These are phyloP conservation scores for Aspergillus ochraceoroseus DNA, from an alignment of 2,329 filamentous ascomycete species.

Conservation along the genomic window DNA sequence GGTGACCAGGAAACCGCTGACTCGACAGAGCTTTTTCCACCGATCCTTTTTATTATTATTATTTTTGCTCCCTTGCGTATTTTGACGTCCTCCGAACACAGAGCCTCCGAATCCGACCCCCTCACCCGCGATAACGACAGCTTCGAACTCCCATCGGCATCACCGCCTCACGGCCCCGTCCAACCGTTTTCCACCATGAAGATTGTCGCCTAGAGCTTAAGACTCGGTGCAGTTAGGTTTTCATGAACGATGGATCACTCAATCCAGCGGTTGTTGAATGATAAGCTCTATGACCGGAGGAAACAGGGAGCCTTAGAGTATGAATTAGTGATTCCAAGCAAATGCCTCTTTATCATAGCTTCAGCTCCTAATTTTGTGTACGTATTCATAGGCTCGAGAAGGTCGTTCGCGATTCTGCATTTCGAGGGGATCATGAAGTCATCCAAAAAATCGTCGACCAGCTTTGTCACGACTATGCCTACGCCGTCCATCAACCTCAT, in stretches of 20 bases:
- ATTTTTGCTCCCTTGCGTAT: neutral
- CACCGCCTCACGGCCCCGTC: constrained; percentile 18
- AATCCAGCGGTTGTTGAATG: constrained; percentile 86
- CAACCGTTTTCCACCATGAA: constrained; percentile 24
- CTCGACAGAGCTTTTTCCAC: constrained; percentile 10
- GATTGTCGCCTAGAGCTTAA: constrained; percentile 23
- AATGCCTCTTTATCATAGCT: neutral
- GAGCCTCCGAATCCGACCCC: constrained; percentile 1
- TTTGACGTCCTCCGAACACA: too few relatives aligned
- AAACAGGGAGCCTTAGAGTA: constrained; percentile 96
- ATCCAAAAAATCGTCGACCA: constrained; percentile 89
- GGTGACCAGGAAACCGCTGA: constrained; percentile 7
- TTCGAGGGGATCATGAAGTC: constrained; percentile 68
- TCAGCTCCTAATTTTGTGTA: constrained; percentile 10
- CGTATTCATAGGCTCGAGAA: constrained; percentile 67
- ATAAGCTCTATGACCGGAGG: constrained; percentile 98
- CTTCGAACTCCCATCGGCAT: constrained; percentile 1
- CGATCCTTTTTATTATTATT: constrained; percentile 7
- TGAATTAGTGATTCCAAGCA: constrained; percentile 33
- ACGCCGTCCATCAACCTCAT: constrained; percentile 93
- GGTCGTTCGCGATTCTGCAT: constrained; percentile 77
- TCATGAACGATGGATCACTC: constrained; percentile 68
- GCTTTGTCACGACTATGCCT: constrained; percentile 95
- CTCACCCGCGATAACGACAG: constrained; percentile 13
- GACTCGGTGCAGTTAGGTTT: constrained; percentile 20